Evolutionary conservation across 2,329 filamentous ascomycete genomes (phyloP).

Genomic region (Fulvia fulva): DNA sequence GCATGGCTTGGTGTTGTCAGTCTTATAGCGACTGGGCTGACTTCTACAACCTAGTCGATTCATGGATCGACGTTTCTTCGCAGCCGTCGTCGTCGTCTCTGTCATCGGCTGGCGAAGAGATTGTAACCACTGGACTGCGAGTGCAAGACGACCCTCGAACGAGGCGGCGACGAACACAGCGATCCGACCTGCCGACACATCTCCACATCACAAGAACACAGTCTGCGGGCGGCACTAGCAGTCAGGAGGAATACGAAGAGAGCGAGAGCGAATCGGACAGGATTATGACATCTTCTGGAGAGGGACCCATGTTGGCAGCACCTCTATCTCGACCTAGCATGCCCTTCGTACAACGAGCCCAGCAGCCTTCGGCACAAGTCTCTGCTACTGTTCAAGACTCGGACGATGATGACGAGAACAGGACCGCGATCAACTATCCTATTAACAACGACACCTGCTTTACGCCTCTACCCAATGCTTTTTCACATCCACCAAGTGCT

Average conservation of each 20-base stretch:
- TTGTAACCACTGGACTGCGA: constrained; percentile 81
- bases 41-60: constrained; percentile 57
- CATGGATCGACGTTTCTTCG: constrained; percentile 92
- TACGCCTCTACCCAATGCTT: constrained; percentile 85
- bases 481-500: constrained; percentile 70
- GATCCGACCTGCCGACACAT: constrained; percentile 40
- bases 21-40: constrained; percentile 25
- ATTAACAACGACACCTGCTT: constrained; percentile 55
- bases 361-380: constrained; percentile 35
- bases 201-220: constrained; percentile 43
- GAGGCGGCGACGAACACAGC: constrained; percentile 52
- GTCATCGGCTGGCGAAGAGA: constrained; percentile 79
- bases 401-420: constrained; percentile 60
- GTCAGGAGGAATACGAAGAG: constrained; percentile 92
- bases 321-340: constrained; percentile 30
- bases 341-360: constrained; percentile 9
- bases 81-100: constrained; percentile 91
- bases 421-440: constrained; percentile 70
- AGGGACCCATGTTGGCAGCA: constrained; percentile 43
- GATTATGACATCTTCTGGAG: constrained; percentile 61
- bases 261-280: constrained; percentile 85
- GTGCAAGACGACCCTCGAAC: constrained; percentile 64
- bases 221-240: constrained; percentile 56
- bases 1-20: constrained; percentile 22
- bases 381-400: constrained; percentile 33